These are phyloP conservation scores for Bipolaris zeicola DNA, from an alignment of 2,329 filamentous ascomycete genomes.

Conservation along the genomic window DNA sequence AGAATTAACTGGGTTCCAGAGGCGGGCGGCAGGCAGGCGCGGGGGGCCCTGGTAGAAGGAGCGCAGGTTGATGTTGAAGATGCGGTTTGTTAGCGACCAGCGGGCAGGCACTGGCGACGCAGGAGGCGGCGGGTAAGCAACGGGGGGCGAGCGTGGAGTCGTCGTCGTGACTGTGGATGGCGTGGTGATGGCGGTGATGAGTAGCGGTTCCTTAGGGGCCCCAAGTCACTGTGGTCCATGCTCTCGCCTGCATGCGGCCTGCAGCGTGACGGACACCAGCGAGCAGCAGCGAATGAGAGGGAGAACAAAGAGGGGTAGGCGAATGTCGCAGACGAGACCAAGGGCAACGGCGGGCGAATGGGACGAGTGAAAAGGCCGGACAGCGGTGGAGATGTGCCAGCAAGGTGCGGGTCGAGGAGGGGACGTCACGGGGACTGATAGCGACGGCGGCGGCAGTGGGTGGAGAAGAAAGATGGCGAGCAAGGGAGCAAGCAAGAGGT, in stretches of 20 bases:
- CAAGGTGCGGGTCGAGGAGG: neutral
- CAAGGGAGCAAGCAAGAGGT: neutral
- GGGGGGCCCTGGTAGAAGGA: constrained; percentile 35
- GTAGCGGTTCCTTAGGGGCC: constrained; percentile 10
- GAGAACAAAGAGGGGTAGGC: neutral
- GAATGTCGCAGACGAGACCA: neutral
- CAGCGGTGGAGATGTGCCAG: too few species aligned
- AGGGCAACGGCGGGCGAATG: neutral
- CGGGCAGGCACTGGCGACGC: constrained; percentile 39
- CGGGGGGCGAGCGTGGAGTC: constrained; percentile 35
- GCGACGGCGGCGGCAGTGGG: neutral
- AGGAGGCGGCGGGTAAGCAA: constrained; percentile 33
- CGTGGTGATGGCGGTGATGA: constrained; percentile 16
- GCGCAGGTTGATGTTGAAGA: constrained; percentile 46
- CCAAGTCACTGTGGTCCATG: constrained; percentile 19
- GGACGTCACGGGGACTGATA: neutral
- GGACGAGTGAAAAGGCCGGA: too few species aligned
- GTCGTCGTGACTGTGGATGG: constrained; percentile 28
- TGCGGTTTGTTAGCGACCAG: constrained; percentile 51
- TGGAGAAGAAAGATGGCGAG: neutral
- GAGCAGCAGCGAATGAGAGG: neutral
- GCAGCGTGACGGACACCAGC: constrained; percentile 3
- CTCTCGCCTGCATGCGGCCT: constrained; percentile 16
- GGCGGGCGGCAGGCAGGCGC: constrained; percentile 55
- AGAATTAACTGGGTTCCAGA: constrained; percentile 67